Conservation (phyloP, 768 basidiomycete genomes). For the Mycena chlorophos region DNA sequence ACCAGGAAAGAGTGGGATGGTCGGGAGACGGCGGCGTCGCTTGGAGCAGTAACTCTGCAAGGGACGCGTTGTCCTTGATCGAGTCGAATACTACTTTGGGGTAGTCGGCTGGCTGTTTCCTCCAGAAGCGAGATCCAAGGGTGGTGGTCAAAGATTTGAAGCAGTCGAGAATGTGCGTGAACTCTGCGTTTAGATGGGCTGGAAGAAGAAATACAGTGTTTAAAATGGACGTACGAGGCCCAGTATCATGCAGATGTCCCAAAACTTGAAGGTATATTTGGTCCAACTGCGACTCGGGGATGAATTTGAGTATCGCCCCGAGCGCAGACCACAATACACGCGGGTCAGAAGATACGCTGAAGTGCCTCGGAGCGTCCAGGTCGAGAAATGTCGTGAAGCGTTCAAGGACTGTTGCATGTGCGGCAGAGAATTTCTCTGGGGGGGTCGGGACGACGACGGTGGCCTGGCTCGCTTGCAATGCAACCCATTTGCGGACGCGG, state of each 20-base stretch:
- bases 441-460: slow-evolving; percentile 45
- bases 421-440: slow-evolving; percentile 44
- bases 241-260: slow-evolving; percentile 60
- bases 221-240: slow-evolving; percentile 51
- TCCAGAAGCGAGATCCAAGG: slow-evolving; percentile 62
- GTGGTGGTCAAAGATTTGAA: slow-evolving; percentile 63
- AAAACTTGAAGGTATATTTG: slow-evolving; percentile 44
- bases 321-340: slow-evolving; percentile 56
- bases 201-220: slow-evolving; percentile 14
- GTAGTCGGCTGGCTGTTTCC: slow-evolving; percentile 66
- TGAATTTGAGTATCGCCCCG: slow-evolving; percentile 45
- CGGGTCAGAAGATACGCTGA: slow-evolving; percentile 27
- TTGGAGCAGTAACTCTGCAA: slow-evolving; percentile 44
- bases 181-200: slow-evolving; percentile 38
- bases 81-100: slow-evolving; percentile 79
- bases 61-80: slow-evolving; percentile 75
- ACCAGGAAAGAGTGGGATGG: slow-evolving; percentile 57
- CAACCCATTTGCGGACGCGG: slow-evolving; percentile 62
- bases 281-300: slow-evolving; percentile 44
- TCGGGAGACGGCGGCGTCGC: slow-evolving; percentile 33
- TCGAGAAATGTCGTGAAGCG: slow-evolving; percentile 38
- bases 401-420: slow-evolving; percentile 49
- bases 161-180: slow-evolving; percentile 56
- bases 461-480: slow-evolving; percentile 41
- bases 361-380: slow-evolving; percentile 1